phyloP scores from a whole-genome alignment of 2,329 filamentous ascomycete species.

The Beauveria medogensis region DNA sequence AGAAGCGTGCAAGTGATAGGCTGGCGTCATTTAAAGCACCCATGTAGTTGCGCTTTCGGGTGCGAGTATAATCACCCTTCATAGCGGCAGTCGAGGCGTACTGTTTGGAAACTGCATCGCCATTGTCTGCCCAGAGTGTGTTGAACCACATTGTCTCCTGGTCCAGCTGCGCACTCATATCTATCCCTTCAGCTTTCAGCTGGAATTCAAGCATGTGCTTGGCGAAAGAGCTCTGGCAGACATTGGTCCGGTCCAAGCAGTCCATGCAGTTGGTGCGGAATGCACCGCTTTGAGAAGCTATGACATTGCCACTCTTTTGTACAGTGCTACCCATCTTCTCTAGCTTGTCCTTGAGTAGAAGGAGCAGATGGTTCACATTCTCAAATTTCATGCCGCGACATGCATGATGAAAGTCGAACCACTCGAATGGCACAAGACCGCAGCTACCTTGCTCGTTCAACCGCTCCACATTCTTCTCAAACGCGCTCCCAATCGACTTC shows the following conservation, averaged over 20 bases:
- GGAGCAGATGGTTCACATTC: slow-evolving; percentile 75
- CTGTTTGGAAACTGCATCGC: slow-evolving; percentile 89
- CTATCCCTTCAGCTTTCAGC: slow-evolving; percentile 65
- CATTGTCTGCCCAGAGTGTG: slow-evolving; percentile 93
- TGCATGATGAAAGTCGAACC: slow-evolving; percentile 93
- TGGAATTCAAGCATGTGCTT: slow-evolving; percentile 75
- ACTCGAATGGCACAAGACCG: slow-evolving; percentile 57
- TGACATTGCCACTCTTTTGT: slow-evolving; percentile 34
- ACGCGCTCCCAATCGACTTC: slow-evolving; percentile 68
- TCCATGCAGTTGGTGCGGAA: slow-evolving; percentile 99
- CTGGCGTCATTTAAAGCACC: slow-evolving; percentile 88
- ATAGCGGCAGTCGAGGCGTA: slow-evolving; percentile 93
- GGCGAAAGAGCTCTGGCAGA: slow-evolving; percentile 86
- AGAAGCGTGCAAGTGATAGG: slow-evolving; percentile 71
- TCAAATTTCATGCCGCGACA: slow-evolving; percentile 98
- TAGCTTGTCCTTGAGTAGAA: slow-evolving; percentile 59
- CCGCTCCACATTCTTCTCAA: slow-evolving; percentile 57
- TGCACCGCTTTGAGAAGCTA: slow-evolving; percentile 58
- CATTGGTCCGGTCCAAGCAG: slow-evolving; percentile 90
- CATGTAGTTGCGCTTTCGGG: slow-evolving; percentile 79
- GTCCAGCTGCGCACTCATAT: slow-evolving; percentile 66
- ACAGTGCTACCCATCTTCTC: slow-evolving; percentile 66
- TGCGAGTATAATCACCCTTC: slow-evolving; percentile 94
- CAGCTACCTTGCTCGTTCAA: slow-evolving; percentile 57
- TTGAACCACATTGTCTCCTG: slow-evolving; percentile 90